Evolutionary conservation across 805 yeast genomes (phyloP).

Genomic region (Starmerella sp.): DNA sequence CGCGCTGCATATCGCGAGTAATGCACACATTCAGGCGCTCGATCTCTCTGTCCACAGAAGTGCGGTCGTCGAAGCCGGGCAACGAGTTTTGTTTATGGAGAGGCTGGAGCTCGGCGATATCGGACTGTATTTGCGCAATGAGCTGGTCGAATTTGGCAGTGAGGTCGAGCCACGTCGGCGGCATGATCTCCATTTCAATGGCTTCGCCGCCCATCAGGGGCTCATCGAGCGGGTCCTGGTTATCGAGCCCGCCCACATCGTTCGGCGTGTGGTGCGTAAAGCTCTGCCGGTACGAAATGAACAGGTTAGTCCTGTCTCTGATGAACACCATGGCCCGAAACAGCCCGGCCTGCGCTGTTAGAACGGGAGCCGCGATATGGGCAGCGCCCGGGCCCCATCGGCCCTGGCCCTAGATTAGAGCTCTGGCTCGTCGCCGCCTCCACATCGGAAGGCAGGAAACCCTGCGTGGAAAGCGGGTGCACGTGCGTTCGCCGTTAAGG

Average conservation of each 20-base stretch:
- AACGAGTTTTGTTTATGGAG: constrained; percentile 72
- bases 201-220: constrained; percentile 40
- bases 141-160: constrained; percentile 59
- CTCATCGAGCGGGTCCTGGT: constrained; percentile 37
- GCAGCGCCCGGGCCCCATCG: background rate
- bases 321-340: constrained; percentile 43
- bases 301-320: constrained; percentile 89
- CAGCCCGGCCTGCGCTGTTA: background rate
- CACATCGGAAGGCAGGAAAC: background rate
- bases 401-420: background rate
- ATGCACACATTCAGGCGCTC: constrained; percentile 66
- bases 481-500: background rate
- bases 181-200: constrained; percentile 53
- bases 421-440: background rate
- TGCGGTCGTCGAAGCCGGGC: constrained; percentile 79
- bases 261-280: constrained; percentile 51
- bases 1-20: constrained; percentile 63
- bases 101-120: constrained; percentile 50
- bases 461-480: background rate
- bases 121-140: constrained; percentile 40
- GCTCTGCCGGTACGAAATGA: constrained; percentile 77
- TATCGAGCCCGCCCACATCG: constrained; percentile 11
- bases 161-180: constrained; percentile 70
- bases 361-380: background rate
- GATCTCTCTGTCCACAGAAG: constrained; percentile 61